Evolutionary conservation across 2,329 filamentous ascomycete species (phyloP).

Genomic region (Pseudopyrenochaeta lycopersici): DNA sequence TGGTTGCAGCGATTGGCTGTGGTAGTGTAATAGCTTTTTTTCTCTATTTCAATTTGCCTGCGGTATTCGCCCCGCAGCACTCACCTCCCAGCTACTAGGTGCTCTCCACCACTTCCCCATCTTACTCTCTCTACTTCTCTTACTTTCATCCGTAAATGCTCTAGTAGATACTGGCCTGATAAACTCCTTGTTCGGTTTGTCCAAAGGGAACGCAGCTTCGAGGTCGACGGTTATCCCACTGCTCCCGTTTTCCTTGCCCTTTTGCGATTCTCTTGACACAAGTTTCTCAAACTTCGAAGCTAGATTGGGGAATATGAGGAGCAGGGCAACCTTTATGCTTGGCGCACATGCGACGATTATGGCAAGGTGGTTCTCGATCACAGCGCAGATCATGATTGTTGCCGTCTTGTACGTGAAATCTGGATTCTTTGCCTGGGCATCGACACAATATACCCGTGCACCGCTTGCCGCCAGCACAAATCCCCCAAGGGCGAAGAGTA

Average conservation of each 20-base stretch:
- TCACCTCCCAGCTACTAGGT: constrained; percentile 20
- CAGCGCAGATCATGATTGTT: constrained; percentile 43
- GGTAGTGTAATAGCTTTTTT: not conserved
- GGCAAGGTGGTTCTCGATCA: constrained; percentile 49
- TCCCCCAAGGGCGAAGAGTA: constrained; percentile 43
- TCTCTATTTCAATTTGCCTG: not conserved
- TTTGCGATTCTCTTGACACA: constrained; percentile 19
- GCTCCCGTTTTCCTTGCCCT: not conserved
- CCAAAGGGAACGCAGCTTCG: not conserved
- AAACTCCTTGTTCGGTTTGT: not conserved
- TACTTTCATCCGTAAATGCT: constrained; percentile 4
- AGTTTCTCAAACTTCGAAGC: constrained; percentile 29
- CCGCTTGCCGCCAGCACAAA: constrained; percentile 41
- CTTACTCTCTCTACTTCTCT: not conserved
- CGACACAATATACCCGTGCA: constrained; percentile 34
- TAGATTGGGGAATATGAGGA: constrained; percentile 35
- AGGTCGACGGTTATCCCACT: constrained; percentile 6
- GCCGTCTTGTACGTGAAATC: constrained; percentile 41
- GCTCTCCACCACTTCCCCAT: constrained; percentile 20
- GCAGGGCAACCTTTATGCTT: constrained; percentile 39
- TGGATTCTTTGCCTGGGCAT: constrained; percentile 28
- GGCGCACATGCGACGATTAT: constrained; percentile 48
- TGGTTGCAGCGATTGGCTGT: constrained; percentile 1
- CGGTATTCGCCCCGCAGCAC: not conserved
- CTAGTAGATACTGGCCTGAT: not conserved